Evolutionary conservation across 768 basidiomycete genomes (phyloP).

Genomic region (Termitomyces sp.): DNA sequence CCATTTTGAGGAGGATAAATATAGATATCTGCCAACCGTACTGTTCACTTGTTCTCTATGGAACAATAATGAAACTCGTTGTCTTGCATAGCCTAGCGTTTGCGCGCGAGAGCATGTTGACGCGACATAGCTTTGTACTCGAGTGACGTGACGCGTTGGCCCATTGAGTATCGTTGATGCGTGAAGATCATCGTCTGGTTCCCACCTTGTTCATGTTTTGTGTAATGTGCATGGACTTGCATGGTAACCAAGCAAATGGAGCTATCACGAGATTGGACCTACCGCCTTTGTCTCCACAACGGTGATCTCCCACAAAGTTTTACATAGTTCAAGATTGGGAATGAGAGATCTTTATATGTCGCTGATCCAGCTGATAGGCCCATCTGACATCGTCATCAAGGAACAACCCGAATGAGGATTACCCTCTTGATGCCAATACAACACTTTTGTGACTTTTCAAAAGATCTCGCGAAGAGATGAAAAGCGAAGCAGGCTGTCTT

Average conservation of each 20-base stretch:
- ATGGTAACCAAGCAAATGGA: background rate
- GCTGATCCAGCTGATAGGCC: background rate
- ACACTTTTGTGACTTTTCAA: constrained; percentile 7
- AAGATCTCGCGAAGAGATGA: constrained; percentile 14
- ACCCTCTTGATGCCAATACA: constrained; percentile 6
- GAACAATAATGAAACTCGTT: background rate
- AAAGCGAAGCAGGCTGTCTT: constrained; percentile 14
- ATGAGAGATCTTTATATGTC: background rate
- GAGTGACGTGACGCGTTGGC: background rate
- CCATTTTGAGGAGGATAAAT: background rate
- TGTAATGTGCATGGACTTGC: background rate
- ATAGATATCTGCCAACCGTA: background rate
- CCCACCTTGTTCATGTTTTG: background rate
- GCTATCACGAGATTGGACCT: background rate
- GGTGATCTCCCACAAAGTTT: background rate
- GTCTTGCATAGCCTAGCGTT: background rate
- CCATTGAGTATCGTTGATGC: background rate
- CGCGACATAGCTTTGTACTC: background rate
- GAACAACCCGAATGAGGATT: constrained; percentile 15
- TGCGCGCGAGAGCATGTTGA: background rate
- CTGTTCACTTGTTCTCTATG: background rate
- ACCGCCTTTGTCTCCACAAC: background rate
- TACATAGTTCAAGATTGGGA: background rate
- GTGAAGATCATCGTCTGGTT: background rate
- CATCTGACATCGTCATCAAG: constrained; percentile 3